These are phyloP conservation scores for Rhododendron ferrugineum DNA, from an alignment of 148 eudicot genomes.

Conservation along the genomic window DNA sequence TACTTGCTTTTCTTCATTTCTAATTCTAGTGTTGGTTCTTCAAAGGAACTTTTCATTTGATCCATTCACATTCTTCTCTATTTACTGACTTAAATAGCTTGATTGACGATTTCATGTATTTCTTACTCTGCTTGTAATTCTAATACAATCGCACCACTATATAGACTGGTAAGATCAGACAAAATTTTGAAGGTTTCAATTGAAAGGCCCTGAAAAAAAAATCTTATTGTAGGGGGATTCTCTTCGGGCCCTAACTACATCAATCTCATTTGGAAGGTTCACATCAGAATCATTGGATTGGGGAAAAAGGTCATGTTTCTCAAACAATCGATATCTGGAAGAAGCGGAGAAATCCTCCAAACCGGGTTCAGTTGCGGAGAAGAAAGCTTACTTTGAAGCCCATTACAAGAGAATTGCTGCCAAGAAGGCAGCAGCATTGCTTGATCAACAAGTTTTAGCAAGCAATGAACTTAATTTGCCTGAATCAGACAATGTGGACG, in stretches of 20 bases:
- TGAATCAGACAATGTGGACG: conserved; percentile 14
- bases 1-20: background rate
- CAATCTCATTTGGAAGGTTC: conserved; percentile 76
- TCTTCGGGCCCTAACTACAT: conserved; percentile 51
- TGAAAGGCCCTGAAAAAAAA: background rate
- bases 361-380: conserved; percentile 86
- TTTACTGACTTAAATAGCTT: background rate
- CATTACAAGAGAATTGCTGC: conserved; percentile 50
- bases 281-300: conserved; percentile 69
- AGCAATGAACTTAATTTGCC: background rate
- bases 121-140: background rate
- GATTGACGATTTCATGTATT: background rate
- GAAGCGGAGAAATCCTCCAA: conserved; percentile 71
- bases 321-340: conserved; percentile 67
- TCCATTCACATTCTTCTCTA: background rate
- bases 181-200: background rate
- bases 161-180: background rate
- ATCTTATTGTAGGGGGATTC: conserved; percentile 49
- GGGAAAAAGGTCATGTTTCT: conserved; percentile 77
- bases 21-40: background rate
- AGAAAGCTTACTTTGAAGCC: conserved; percentile 86
- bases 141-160: background rate
- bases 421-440: conserved; percentile 26
- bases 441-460: conserved; percentile 25
- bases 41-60: background rate